Evolutionary conservation across 768 basidiomycete species (phyloP), one percentile per base, ranked within the genome.

Genomic region (Xerocomellus dryophilus): DNA sequence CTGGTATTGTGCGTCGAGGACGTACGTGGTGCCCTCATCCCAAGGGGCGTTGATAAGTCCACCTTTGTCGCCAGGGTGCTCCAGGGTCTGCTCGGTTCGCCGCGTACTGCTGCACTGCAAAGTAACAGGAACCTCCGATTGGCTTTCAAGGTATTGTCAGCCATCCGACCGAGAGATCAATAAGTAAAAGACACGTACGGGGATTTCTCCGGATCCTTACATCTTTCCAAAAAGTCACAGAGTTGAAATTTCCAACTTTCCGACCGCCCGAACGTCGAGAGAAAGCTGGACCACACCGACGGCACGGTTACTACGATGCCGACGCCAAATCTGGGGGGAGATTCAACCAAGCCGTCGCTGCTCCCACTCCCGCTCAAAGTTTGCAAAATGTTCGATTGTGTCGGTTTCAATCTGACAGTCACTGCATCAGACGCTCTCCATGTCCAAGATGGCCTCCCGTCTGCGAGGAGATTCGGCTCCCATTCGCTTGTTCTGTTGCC

Each of bases 1-100:
- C 23, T 23, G 23, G 23, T 31, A 29, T 14, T 1, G 21, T 29
- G 3, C n/a, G 5, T 36, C 21, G 20, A 34, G 15, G 18, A 52
- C 73, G 27, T 61, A 78, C 79, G 79, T 81, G 1, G 79, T 78
- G 15, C 78, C 78, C 61, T 79, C 79, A 66, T 74, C 74, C 76
- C 79, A 80, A 15, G 78, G 78, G 18, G 77, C 77, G 45, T 77
- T 78, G 56, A 78, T 78, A 23, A 81, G 66, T 54, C 80, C 80
- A 49, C 80, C 79, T 23, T 78, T 79, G 31, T 81, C 80, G 12
- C 79, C 81, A 4, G 80, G 80, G 56, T 81, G 80, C 57, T 78
- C 70, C 38, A 65, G 57, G 48, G 81, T 80, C 60, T 81, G 80
- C 48, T 81, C 78, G 10, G 79, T 72, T 23, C 80, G 76, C 10